Base-by-base conservation (phyloP, 306 rosid species). In the Lotus japonicus region DNA sequence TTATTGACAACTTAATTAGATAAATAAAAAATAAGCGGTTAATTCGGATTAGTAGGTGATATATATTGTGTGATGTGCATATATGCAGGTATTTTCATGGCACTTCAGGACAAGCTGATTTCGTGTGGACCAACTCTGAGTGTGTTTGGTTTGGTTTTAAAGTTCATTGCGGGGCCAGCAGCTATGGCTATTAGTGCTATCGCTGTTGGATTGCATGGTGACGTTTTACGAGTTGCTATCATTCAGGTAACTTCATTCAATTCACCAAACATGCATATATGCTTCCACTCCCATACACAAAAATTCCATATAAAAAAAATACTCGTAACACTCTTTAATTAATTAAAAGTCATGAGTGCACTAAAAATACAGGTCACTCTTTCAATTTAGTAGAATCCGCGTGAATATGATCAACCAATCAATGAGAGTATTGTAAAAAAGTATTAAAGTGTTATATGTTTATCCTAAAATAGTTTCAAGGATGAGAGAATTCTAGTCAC, bases 161-260 rank as follows among this genome's bases (percentile, higher is more conserved):
- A 82, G 92, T 94, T 94, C 71, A 66, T 90, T 5, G 99, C 96
- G 2, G 99, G 99, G 41, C 99, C 99, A 12, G 84, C 97, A 14
- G 96, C 97, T 11, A 84, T 88, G 95, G 97, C 97, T 8, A 84
- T 94, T 38, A 92, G 95, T 58, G 65, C 86, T 62, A 79, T 88
- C 18, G 82, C 77, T 10, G 88, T 87, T 23, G 97, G 99, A 58
- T 81, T 94, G 83, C 96, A 54, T 50, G 99, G 89, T 70, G 97
- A 90, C 17, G 87, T 85, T 70, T 74, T 94, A 15, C 88, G 90
- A 46, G 86, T 94, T 6, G 89, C 90, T 33, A 94, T 94, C 71
- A 88, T 94, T 55, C 99, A 94, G 97, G 81, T 70, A 5, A 42
- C 39, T 16, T 1, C 18, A 15, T 17, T 52, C 6, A 19, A 38